Base-by-base conservation (phyloP, 306 rosid genomes). In the Begonia loranthoides region DNA sequence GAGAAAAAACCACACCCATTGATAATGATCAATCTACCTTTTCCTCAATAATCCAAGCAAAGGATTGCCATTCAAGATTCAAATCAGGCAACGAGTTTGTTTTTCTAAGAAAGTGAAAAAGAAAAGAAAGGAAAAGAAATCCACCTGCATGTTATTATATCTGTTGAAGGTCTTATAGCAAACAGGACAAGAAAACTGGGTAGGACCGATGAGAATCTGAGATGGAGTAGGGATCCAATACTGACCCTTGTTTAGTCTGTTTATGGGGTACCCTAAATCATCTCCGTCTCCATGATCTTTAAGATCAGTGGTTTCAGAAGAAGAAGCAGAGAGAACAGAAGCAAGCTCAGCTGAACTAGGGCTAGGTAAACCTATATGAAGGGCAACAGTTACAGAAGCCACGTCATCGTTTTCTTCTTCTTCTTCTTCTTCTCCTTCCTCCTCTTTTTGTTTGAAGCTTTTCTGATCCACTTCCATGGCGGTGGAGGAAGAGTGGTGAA, bases 151-250 rank as follows among this genome's bases (percentile, higher is more conserved):
- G 95, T 88, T 88, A 86, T 88, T 88, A 76, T 88, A 88, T 82
- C 96, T 79, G 68, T 88, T 88, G 84, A 88, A 88, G 57, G 95
- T 84, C 70, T 88, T 88, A 74, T 64, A 84, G 64, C 96, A 88
- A 77, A 88, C 96, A 58, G 96, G 95, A 74, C 96, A 88, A 67
- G 94, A 88, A 59, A 88, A 88, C 69, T 88, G 96, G 1, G 96
- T 88, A 17, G 95, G 95, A 55, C 96, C 95, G 69, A 88, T 84
- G 79, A 88, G 96, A 67, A 88, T 88, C 79, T 88, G 96, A 11
- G 96, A 81, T 60, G 96, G 96, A 9, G 96, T 88, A 19, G 95
- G 95, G 89, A 89, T 89, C 97, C 95, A 89, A 44, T 84, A 89
- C 71, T 84, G 97, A 2, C 95, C 96, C 62, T 84, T 88, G 82